These are phyloP conservation scores for Aspergillus ellipticus DNA, from an alignment of 495 filamentous ascomycete species.

Conservation along the genomic window DNA sequence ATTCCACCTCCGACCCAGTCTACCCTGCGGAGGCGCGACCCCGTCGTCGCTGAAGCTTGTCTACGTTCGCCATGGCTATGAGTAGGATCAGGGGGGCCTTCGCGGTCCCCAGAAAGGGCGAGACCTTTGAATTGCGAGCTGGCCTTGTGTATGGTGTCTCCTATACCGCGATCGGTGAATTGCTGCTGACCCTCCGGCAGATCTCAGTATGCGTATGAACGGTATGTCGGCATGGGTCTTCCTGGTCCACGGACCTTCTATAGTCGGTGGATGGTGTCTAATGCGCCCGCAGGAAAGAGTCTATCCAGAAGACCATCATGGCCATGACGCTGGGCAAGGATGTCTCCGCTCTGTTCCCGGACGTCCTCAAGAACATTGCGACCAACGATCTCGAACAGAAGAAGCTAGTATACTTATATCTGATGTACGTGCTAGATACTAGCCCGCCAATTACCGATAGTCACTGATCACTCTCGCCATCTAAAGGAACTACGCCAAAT, in stretches of 20 bases:
- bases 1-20: slow-evolving; percentile 16
- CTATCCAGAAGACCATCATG: slow-evolving; percentile 99
- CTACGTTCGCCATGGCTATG: slow-evolving; percentile 68
- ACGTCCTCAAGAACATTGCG: slow-evolving; percentile 98
- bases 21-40: slow-evolving; percentile 44
- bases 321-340: slow-evolving; percentile 99
- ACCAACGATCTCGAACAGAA: slow-evolving; percentile 95
- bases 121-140: slow-evolving; percentile 96
- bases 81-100: slow-evolving; percentile 95
- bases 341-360: slow-evolving; percentile 94
- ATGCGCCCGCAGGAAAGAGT: slow-evolving; percentile 69
- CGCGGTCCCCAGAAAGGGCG: slow-evolving; percentile 86
- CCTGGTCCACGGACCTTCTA: no score
- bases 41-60: slow-evolving; percentile 44
- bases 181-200: slow-evolving; percentile 35
- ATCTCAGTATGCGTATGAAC: slow-evolving; percentile 98
- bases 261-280: slow-evolving; percentile 19
- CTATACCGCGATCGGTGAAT: slow-evolving; percentile 10
- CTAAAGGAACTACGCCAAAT: slow-evolving; percentile 97
- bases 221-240: slow-evolving; percentile 42
- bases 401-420: slow-evolving; percentile 97
- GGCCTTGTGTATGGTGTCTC: slow-evolving; percentile 68
- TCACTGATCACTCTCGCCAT: slow-evolving; percentile 11
- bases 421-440: slow-evolving; percentile 65
- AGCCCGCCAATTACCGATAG: background rate